Percentiles rank a stretch among this genome's conserved stretches.
These are phyloP conservation scores for Trypanosoma avium DNA, from an alignment of 208 protist genomes.

Conservation along the genomic window DNA sequence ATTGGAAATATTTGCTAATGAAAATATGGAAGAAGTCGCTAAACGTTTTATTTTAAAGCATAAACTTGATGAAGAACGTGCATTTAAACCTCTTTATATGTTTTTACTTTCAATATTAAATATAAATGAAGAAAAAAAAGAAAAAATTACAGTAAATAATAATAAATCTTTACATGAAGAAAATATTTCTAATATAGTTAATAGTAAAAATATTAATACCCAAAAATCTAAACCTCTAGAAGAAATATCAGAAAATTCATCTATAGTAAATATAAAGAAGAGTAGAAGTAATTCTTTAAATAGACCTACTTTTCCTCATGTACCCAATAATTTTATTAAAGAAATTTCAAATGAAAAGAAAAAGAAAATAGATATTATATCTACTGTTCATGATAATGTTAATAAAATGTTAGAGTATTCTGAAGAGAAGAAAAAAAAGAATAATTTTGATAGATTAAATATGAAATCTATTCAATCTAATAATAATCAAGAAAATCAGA, in stretches of 20 bases:
- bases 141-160: background rate
- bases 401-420: background rate
- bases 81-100: constrained; percentile 22
- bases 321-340: background rate
- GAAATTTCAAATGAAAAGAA: background rate
- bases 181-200: background rate
- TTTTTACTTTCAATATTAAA: constrained; percentile 23
- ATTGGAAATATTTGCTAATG: constrained; percentile 34
- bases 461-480: too few relatives aligned
- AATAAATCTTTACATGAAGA: background rate
- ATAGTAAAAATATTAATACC: background rate
- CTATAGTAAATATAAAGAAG: background rate
- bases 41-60: constrained; percentile 28
- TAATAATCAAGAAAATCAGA: too few relatives aligned
- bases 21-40: constrained; percentile 22
- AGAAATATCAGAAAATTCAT: background rate
- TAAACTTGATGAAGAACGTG: constrained; percentile 21
- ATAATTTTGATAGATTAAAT: too few relatives aligned
- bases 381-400: background rate
- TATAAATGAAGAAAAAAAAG: background rate
- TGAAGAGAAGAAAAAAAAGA: background rate
- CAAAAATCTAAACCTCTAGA: background rate
- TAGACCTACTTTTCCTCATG: too few relatives aligned
- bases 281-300: background rate
- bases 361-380: background rate